These are phyloP conservation scores for Geosmithia putterillii DNA, from an alignment of 2,329 filamentous ascomycete species.

Conservation along the genomic window DNA sequence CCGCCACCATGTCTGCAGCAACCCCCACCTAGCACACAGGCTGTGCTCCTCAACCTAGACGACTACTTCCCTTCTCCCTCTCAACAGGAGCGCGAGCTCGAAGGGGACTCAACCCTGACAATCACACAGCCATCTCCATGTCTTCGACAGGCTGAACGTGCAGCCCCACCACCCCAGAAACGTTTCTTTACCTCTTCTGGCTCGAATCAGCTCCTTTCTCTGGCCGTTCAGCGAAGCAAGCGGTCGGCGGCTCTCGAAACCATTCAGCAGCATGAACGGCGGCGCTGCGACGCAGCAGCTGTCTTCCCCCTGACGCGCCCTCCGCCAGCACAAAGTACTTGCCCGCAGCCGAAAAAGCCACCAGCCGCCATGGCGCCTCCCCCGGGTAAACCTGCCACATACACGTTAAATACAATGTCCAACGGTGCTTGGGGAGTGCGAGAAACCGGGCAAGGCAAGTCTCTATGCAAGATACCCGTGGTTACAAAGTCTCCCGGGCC, in stretches of 20 bases:
- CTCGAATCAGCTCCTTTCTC: constrained; percentile 17
- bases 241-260: constrained; percentile 18
- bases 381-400: background rate
- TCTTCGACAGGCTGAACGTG: background rate
- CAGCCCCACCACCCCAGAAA: constrained; percentile 5
- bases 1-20: constrained; percentile 8
- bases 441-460: too few relatives aligned
- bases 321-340: background rate
- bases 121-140: background rate
- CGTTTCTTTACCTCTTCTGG: constrained; percentile 26
- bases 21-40: constrained; percentile 33
- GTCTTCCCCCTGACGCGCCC: background rate
- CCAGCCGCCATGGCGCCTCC: background rate
- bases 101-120: constrained; percentile 13
- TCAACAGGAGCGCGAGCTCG: constrained; percentile 41
- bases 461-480: background rate
- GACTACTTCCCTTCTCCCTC: constrained; percentile 44
- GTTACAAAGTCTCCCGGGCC: background rate
- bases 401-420: background rate
- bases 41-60: constrained; percentile 38
- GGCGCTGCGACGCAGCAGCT: constrained; percentile 3
- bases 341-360: background rate
- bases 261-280: constrained; percentile 12
- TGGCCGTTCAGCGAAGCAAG: constrained; percentile 20
- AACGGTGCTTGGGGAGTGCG: too few relatives aligned